Evolutionary conservation across 2,329 filamentous ascomycete species (phyloP).

Genomic region (Colletotrichum paranaense): DNA sequence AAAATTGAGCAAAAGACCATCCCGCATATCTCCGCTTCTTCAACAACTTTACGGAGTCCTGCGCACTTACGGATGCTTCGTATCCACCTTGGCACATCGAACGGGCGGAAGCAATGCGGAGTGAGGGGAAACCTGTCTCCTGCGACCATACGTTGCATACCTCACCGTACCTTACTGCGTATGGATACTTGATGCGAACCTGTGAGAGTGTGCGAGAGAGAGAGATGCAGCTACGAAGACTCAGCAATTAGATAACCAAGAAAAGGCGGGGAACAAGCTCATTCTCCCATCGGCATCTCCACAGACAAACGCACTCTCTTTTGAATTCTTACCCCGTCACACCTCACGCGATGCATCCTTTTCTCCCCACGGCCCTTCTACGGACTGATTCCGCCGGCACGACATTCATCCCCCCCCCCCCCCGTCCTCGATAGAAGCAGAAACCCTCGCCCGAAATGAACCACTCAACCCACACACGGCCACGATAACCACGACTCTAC

Average conservation of each 20-base stretch:
- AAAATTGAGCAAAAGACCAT: neutral
- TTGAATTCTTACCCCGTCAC: neutral
- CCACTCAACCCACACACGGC: neutral
- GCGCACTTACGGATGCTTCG: neutral
- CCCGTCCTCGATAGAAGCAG: neutral
- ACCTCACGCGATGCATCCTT: neutral
- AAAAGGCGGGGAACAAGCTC: slow-evolving; percentile 15
- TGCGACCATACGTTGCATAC: neutral
- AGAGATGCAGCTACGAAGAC: neutral
- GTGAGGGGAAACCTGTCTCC: neutral
- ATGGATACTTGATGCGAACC: no score
- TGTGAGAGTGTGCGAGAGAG: no score
- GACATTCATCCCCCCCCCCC: neutral
- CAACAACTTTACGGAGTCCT: neutral
- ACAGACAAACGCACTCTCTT: neutral
- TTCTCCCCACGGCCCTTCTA: slow-evolving; percentile 19
- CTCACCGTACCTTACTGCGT: neutral
- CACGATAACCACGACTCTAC: neutral
- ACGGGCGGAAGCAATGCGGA: neutral
- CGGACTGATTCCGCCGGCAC: slow-evolving; percentile 9
- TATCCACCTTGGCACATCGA: neutral
- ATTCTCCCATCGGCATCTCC: slow-evolving; percentile 13
- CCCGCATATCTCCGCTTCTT: slow-evolving; percentile 3
- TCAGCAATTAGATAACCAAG: neutral
- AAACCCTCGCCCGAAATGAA: neutral